Percentiles rank a stretch among this genome's conserved stretches.
Evolutionary conservation across 345 rosid genomes (phyloP).

Genomic region (Ailanthus altissimus): DNA sequence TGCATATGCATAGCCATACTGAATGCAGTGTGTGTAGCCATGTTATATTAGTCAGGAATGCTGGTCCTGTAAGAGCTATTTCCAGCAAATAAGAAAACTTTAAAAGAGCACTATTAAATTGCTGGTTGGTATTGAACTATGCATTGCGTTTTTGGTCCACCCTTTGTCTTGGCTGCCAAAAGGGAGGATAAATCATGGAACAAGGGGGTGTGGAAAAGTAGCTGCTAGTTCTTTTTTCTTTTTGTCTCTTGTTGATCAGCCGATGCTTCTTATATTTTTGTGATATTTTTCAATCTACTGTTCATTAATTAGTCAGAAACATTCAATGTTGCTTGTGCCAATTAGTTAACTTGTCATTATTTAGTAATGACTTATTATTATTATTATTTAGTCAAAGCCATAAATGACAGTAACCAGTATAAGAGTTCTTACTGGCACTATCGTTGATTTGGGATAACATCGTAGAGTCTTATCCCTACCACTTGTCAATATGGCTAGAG

Average conservation of each 20-base stretch:
- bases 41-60: not conserved
- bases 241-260: not conserved
- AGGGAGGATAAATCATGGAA: not conserved
- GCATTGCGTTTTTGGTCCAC: not conserved
- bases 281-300: not conserved
- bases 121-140: not conserved
- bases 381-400: not conserved
- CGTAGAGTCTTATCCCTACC: not conserved
- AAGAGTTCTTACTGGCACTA: not conserved
- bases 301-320: not conserved
- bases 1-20: not conserved
- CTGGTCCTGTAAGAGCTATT: not conserved
- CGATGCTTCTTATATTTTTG: not conserved
- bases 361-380: not conserved
- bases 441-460: not conserved
- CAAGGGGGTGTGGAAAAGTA: not conserved
- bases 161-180: not conserved
- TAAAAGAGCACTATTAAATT: not conserved
- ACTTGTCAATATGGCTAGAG: not conserved
- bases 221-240: not conserved
- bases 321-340: not conserved
- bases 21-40: not conserved
- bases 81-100: not conserved
- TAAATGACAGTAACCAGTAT: too few relatives aligned
- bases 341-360: not conserved